Conservation (phyloP, 2,329 filamentous ascomycete species). For the Lecanicillium sp. region DNA sequence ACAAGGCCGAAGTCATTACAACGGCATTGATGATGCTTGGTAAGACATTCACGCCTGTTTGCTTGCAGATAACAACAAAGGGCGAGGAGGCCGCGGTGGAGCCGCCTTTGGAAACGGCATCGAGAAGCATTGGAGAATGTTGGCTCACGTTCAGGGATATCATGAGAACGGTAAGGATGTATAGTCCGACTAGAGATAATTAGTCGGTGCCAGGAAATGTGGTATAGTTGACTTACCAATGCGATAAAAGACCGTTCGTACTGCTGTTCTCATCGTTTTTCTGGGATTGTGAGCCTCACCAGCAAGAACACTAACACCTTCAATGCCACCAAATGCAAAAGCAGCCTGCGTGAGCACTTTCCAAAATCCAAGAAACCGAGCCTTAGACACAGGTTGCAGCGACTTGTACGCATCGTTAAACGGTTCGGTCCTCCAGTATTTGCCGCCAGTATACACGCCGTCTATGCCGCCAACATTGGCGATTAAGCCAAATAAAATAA, state of each 20-base stretch:
- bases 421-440: slow-evolving; percentile 30
- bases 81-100: slow-evolving; percentile 44
- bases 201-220: not conserved
- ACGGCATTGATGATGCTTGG: slow-evolving; percentile 47
- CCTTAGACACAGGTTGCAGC: slow-evolving; percentile 20
- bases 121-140: slow-evolving; percentile 11
- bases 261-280: slow-evolving; percentile 15
- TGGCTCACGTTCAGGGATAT: slow-evolving; percentile 12
- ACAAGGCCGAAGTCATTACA: slow-evolving; percentile 46
- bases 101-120: slow-evolving; percentile 41
- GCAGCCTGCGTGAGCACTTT: slow-evolving; percentile 29
- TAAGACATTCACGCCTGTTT: slow-evolving; percentile 39
- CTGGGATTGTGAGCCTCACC: slow-evolving; percentile 38
- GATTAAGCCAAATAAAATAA: slow-evolving; percentile 29
- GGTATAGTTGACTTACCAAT: slow-evolving; percentile 4
- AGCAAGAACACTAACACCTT: slow-evolving; percentile 14
- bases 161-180: slow-evolving; percentile 10
- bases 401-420: slow-evolving; percentile 24
- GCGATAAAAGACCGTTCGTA: slow-evolving; percentile 11
- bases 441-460: slow-evolving; percentile 29
- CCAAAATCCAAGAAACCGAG: slow-evolving; percentile 32
- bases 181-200: slow-evolving; percentile 7
- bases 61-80: slow-evolving; percentile 40
- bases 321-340: slow-evolving; percentile 26
- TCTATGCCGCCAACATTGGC: slow-evolving; percentile 28